These are phyloP conservation scores for Flaveria brownii DNA, from an alignment of 129 eudicot species.

Conservation along the genomic window DNA sequence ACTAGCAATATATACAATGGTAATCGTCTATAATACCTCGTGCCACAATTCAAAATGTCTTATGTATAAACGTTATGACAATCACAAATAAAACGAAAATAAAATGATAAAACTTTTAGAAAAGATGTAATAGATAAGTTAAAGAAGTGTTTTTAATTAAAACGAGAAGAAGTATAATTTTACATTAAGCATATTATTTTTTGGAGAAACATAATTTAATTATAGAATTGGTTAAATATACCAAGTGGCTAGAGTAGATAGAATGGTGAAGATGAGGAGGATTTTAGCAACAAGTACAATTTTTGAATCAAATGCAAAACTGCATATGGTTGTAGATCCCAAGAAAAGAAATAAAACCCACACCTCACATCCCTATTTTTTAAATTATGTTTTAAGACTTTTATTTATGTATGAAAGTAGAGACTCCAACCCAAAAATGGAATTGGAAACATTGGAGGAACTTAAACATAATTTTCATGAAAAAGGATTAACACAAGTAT, in stretches of 20 bases:
- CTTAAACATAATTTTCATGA: too few relatives aligned
- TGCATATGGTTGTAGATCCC: conserved; percentile 34
- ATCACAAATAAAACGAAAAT: too few relatives aligned
- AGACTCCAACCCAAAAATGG: too few relatives aligned
- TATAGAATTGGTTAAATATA: neutral
- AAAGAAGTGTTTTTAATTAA: neutral
- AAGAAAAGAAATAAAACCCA: conserved; percentile 32
- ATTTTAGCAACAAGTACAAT: conserved; percentile 24
- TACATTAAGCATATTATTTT: neutral
- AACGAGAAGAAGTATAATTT: neutral
- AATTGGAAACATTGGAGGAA: too few relatives aligned
- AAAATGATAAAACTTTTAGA: neutral
- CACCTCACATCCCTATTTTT: conserved; percentile 21
- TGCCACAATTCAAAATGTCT: too few relatives aligned
- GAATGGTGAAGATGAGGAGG: conserved; percentile 4
- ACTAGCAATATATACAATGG: too few relatives aligned
- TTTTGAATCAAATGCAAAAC: conserved; percentile 35
- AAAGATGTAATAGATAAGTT: neutral
- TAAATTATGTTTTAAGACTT: neutral
- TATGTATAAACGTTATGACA: too few relatives aligned
- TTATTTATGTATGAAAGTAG: too few relatives aligned
- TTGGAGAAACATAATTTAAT: neutral
- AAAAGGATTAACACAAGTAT: too few relatives aligned
- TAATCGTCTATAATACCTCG: too few relatives aligned
- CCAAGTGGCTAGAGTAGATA: conserved; percentile 18